These are phyloP conservation scores for Tetradesmus lagerheimii DNA, from an alignment of 139 green algal species.

Conservation along the genomic window DNA sequence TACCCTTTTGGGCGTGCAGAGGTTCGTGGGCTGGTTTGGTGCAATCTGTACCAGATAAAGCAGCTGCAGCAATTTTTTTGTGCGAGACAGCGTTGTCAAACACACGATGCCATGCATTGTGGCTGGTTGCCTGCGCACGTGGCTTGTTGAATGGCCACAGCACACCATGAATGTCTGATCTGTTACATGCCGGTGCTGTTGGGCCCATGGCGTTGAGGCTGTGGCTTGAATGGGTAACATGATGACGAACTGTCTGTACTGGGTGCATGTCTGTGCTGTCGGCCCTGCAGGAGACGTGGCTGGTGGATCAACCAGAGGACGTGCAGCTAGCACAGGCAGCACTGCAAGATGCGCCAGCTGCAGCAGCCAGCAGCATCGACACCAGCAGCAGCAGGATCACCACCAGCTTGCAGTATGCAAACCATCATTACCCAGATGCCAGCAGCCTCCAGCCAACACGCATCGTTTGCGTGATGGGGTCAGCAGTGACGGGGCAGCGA, in stretches of 20 bases:
- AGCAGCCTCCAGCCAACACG: constrained; percentile 20
- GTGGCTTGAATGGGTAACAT: too few relatives aligned
- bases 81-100: too few relatives aligned
- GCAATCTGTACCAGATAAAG: background rate
- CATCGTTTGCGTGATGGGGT: constrained; percentile 43
- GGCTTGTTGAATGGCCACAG: too few relatives aligned
- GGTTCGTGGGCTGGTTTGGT: too few relatives aligned
- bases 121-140: too few relatives aligned
- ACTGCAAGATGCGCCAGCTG: background rate
- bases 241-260: too few relatives aligned
- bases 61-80: background rate
- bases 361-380: background rate
- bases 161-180: too few relatives aligned
- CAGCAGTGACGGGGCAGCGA: background rate
- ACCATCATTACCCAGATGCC: constrained; percentile 49
- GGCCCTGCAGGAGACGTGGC: background rate
- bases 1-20: constrained; percentile 55
- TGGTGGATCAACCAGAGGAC: background rate
- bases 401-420: constrained; percentile 55
- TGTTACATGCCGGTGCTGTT: too few relatives aligned
- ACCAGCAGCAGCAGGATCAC: background rate
- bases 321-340: background rate
- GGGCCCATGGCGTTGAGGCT: too few relatives aligned
- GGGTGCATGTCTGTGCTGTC: background rate
- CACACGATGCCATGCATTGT: too few relatives aligned